Base-by-base conservation (phyloP, 768 basidiomycete genomes). In the Suillus bovinus region DNA sequence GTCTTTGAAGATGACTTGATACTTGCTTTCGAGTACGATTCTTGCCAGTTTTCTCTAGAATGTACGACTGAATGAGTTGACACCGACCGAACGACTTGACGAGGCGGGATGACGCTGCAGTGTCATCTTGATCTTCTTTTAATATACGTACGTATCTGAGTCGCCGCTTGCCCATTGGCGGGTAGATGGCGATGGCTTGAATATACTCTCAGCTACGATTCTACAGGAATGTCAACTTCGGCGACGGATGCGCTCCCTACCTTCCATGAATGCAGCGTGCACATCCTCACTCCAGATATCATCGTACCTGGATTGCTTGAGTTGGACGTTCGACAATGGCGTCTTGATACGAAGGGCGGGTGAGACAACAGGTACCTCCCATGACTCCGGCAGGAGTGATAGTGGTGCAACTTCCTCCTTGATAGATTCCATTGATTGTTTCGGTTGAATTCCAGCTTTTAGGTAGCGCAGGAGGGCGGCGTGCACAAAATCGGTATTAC, bases 11-110 rank as follows among this genome's bases (percentile, higher is more conserved):
- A 42, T 79, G 78, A 63, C 77, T 77, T 29, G 77, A 78, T 36
- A 77, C 77, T 61, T 77, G 77, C 65, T 77, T 77, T 61, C 77
- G 68, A 41, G 77, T 76, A 17, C 77, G 74, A 61, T 69, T 75
- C 63, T 71, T 77, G 16, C 77, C 76, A 16, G 76, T 77, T 62
- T 75, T 77, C 53, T 78, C 73, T 27, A 76, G 61, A 36, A 77
- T 70, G 50, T 79, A 77, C 0, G 75, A 74, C 34, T 79, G 77
- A 38, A 77, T 79, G 24, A 77, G 70, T 63, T 77, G 77, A 64
- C 78, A 77, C 22, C 77, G 76, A 57, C 77, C 77, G 60, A 79
- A 76, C 24, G 74, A 74, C 62, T 64, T 76, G 57, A 64, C 29
- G 52, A 11, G 13, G 2, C 61, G 66, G 46, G 65, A 65, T 31